phyloP scores from a whole-genome alignment of 2,329 filamentous ascomycete genomes.

The Davidsoniella virescens region DNA sequence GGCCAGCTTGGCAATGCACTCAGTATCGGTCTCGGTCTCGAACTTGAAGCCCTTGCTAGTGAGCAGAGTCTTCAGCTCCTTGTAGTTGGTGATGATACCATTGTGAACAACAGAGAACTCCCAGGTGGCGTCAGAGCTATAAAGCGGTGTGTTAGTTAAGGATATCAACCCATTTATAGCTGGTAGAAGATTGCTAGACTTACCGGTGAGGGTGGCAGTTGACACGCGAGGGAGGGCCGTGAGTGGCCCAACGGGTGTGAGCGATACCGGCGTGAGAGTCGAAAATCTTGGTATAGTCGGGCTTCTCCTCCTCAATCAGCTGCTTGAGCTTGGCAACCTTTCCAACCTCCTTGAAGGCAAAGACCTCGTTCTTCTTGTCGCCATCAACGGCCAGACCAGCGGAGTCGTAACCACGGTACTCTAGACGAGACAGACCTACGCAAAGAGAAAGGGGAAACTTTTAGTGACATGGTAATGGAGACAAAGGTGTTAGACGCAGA shows the following conservation, averaged over 20 bases:
- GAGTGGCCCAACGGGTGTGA: slow-evolving; percentile 97
- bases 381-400: slow-evolving; percentile 91
- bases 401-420: slow-evolving; percentile 98
- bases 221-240: slow-evolving; percentile 78
- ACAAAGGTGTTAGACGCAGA: neutral
- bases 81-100: slow-evolving; percentile 99
- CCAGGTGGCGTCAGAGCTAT: slow-evolving; percentile 82
- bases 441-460: neutral
- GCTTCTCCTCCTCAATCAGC: slow-evolving; percentile 68
- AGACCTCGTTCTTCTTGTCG: slow-evolving; percentile 96
- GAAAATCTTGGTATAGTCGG: slow-evolving; percentile 83
- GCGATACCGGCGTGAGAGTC: slow-evolving; percentile 97
- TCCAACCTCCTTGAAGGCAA: slow-evolving; percentile 97
- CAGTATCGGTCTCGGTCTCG: slow-evolving; percentile 97
- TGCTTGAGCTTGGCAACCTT: slow-evolving; percentile 95
- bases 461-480: neutral
- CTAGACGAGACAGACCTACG: slow-evolving; percentile 80
- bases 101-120: slow-evolving; percentile 98
- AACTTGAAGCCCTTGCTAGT: slow-evolving; percentile 93
- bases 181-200: slow-evolving; percentile 18
- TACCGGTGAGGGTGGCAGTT: slow-evolving; percentile 99
- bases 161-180: neutral
- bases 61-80: slow-evolving; percentile 90
- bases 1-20: slow-evolving; percentile 96
- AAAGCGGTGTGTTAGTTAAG: neutral